Evolutionary conservation across 306 rosid species (phyloP).

Genomic region (Malus sylvestris): DNA sequence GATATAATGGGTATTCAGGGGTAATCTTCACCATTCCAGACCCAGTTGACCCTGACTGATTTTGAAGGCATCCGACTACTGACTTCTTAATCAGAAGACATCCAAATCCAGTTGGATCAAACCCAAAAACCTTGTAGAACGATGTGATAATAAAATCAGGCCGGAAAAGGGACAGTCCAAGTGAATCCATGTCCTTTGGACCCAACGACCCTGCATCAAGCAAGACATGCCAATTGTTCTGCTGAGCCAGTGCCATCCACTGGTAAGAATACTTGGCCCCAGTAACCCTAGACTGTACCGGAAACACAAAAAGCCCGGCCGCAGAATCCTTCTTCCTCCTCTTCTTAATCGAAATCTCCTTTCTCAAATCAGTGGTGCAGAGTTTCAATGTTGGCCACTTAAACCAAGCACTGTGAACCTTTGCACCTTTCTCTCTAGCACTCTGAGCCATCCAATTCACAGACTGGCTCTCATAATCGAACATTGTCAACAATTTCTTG

Average conservation of each 20-base stretch:
- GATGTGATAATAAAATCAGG: conserved; percentile 94
- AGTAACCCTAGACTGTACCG: conserved; percentile 33
- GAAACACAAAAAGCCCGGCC: conserved; percentile 32
- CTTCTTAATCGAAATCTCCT: conserved; percentile 59
- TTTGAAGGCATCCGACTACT: conserved; percentile 77
- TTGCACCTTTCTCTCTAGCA: conserved; percentile 86
- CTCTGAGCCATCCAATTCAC: conserved; percentile 95
- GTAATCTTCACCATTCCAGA: conserved; percentile 95
- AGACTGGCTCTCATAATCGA: conserved; percentile 97
- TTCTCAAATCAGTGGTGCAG: conserved; percentile 83
- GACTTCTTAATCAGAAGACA: conserved; percentile 91
- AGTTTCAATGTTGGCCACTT: conserved; percentile 93
- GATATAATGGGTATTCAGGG: conserved; percentile 78
- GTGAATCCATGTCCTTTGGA: conserved; percentile 99
- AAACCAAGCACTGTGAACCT: conserved; percentile 83
- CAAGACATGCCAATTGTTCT: conserved; percentile 94
- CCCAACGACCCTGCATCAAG: conserved; percentile 97
- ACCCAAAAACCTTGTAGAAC: conserved; percentile 87
- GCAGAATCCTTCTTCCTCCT: conserved; percentile 32
- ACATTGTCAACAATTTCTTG: conserved; percentile 85
- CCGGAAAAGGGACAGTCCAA: conserved; percentile 84
- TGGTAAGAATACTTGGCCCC: conserved; percentile 79
- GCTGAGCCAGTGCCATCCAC: conserved; percentile 98
- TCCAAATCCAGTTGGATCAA: conserved; percentile 95
- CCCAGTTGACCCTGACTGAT: conserved; percentile 82